Percentiles rank a stretch among this genome's conserved stretches.
These are phyloP conservation scores for Hydnum rufescens DNA, from an alignment of 768 basidiomycete species.

Conservation along the genomic window DNA sequence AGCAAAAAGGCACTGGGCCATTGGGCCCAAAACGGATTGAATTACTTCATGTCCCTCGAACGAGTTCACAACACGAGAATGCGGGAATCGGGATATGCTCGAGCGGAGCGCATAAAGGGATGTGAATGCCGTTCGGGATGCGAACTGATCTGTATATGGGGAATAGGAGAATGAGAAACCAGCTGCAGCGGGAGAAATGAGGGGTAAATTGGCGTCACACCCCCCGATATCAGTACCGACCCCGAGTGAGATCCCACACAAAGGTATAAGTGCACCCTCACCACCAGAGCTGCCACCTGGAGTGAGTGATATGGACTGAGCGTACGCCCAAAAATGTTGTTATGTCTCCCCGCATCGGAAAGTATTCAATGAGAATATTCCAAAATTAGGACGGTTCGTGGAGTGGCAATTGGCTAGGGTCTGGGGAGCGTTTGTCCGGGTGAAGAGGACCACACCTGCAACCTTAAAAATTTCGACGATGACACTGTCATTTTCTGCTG, in stretches of 20 bases:
- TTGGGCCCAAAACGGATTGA: slow-evolving; percentile 54
- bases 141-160: slow-evolving; percentile 63
- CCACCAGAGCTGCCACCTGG: slow-evolving; percentile 73
- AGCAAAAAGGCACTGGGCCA: slow-evolving; percentile 36
- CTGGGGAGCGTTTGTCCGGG: slow-evolving; percentile 60
- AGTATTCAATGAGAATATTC: slow-evolving; percentile 1
- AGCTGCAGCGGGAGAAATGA: background rate
- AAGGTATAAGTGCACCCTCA: slow-evolving; percentile 57
- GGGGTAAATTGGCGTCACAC: too few relatives aligned
- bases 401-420: slow-evolving; percentile 23
- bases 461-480: slow-evolving; percentile 46
- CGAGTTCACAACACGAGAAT: slow-evolving; percentile 41
- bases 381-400: background rate
- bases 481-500: slow-evolving; percentile 36
- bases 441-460: slow-evolving; percentile 49
- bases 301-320: slow-evolving; percentile 49
- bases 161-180: background rate
- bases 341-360: slow-evolving; percentile 53
- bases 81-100: slow-evolving; percentile 50
- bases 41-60: slow-evolving; percentile 53
- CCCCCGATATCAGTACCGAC: slow-evolving; percentile 71
- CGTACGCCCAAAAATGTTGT: slow-evolving; percentile 63
- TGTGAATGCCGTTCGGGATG: slow-evolving; percentile 44
- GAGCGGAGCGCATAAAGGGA: slow-evolving; percentile 56
- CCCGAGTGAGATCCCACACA: slow-evolving; percentile 31